Conservation (phyloP, 306 rosid genomes). For the Glycine tomentella region DNA sequence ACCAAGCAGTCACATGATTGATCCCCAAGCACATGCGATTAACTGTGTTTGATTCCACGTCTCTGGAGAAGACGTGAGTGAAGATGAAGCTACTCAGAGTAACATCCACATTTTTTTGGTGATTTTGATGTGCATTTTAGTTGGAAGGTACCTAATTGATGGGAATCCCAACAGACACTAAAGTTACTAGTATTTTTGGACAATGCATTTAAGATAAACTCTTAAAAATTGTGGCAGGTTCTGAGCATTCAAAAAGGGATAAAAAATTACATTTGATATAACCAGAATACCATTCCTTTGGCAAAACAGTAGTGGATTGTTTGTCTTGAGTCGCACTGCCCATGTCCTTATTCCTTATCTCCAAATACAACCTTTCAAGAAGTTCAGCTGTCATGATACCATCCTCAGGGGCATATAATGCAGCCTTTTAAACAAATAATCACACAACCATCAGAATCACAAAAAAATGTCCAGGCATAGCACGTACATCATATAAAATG, state of each 20-base stretch:
- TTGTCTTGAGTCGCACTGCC: constrained; percentile 45
- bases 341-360: constrained; percentile 41
- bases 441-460: constrained; percentile 31
- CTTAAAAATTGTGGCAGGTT: not conserved
- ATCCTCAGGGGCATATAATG: constrained; percentile 70
- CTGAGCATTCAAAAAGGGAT: not conserved
- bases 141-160: not conserved
- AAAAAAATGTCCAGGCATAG: not conserved
- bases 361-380: constrained; percentile 65
- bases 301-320: constrained; percentile 38
- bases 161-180: not conserved
- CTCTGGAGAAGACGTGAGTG: not conserved
- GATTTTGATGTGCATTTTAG: not conserved
- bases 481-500: not conserved
- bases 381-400: constrained; percentile 89
- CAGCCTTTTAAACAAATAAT: constrained; percentile 60
- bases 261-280: constrained; percentile 25
- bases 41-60: not conserved
- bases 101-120: not conserved
- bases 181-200: constrained; percentile 2
- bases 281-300: constrained; percentile 58
- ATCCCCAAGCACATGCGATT: not conserved
- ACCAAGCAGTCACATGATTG: constrained; percentile 4
- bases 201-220: constrained; percentile 16
- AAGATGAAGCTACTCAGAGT: not conserved